phyloP scores from a whole-genome alignment of 78 protist genomes.

The Fonticula alba region DNA sequence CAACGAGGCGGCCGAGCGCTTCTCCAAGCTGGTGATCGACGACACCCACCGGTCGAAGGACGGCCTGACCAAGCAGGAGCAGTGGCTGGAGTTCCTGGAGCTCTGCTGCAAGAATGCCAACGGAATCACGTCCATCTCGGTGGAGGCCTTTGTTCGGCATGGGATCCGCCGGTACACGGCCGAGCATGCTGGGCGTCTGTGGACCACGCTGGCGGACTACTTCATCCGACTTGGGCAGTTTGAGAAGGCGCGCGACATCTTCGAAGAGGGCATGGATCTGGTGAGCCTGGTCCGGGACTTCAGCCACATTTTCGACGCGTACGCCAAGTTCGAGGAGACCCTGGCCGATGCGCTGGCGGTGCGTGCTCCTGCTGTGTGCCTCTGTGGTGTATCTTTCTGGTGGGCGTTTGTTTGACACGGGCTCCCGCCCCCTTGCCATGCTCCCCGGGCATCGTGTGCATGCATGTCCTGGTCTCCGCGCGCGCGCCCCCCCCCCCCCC shows the following conservation, averaged over 20 bases:
- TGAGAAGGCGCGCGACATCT: constrained; percentile 88
- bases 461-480: too few species aligned
- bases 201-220: constrained; percentile 83
- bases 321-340: constrained; percentile 72
- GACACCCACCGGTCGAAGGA: too few species aligned
- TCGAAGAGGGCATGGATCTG: constrained; percentile 71
- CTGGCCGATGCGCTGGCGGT: constrained; percentile 14
- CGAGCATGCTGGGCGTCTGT: constrained; percentile 79
- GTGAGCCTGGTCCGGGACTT: constrained; percentile 82
- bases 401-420: too few species aligned
- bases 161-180: constrained; percentile 50
- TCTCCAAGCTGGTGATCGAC: constrained; percentile 7
- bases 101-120: constrained; percentile 43
- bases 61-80: constrained; percentile 51
- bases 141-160: constrained; percentile 47
- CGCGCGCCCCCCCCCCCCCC: too few species aligned
- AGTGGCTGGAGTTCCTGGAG: constrained; percentile 86
- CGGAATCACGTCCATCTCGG: constrained; percentile 16
- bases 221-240: constrained; percentile 69
- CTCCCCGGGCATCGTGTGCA: too few species aligned
- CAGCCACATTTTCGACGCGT: constrained; percentile 79
- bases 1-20: constrained; percentile 56
- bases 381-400: too few species aligned
- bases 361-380: too few species aligned
- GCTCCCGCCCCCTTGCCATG: too few species aligned